Evolutionary conservation across 2,329 filamentous ascomycete genomes (phyloP).

Genomic region (Corinectria fuckeliana): DNA sequence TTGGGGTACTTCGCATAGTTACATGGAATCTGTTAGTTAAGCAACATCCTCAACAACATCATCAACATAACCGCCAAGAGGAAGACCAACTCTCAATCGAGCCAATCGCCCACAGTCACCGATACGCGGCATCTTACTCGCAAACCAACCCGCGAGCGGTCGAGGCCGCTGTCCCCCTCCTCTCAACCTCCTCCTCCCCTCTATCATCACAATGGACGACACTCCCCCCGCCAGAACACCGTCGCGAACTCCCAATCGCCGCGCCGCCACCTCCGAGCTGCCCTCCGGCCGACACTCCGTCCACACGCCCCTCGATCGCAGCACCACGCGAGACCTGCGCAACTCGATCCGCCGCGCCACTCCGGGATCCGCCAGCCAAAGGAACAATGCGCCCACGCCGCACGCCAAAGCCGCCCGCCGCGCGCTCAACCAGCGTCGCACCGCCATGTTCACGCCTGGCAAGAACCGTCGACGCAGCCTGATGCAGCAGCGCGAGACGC

Average conservation of each 20-base stretch:
- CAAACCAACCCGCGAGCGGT: neutral
- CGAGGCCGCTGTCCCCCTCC: constrained; percentile 3
- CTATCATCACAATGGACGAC: constrained; percentile 17
- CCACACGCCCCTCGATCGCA: constrained; percentile 52
- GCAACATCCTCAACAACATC: neutral
- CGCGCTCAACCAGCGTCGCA: constrained; percentile 64
- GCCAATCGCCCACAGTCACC: too few species aligned
- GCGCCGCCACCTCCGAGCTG: constrained; percentile 44
- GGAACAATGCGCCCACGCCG: constrained; percentile 59
- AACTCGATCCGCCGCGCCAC: constrained; percentile 50
- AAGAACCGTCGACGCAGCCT: constrained; percentile 64
- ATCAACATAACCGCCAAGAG: neutral
- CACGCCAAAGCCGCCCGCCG: constrained; percentile 67
- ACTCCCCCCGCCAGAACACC: constrained; percentile 28
- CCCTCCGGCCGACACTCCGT: constrained; percentile 48
- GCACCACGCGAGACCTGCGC: constrained; percentile 44
- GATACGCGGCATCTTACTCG: neutral
- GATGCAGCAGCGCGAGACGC: constrained; percentile 62
- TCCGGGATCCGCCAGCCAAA: constrained; percentile 52
- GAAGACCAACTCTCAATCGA: neutral
- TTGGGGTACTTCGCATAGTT: too few species aligned
- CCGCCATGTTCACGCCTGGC: constrained; percentile 66
- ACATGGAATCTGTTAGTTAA: constrained; percentile 1
- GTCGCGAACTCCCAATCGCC: constrained; percentile 39
- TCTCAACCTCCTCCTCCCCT: constrained; percentile 23